These are phyloP conservation scores for Cerrena zonata DNA, from an alignment of 1,284 basidiomycete genomes.

Conservation along the genomic window DNA sequence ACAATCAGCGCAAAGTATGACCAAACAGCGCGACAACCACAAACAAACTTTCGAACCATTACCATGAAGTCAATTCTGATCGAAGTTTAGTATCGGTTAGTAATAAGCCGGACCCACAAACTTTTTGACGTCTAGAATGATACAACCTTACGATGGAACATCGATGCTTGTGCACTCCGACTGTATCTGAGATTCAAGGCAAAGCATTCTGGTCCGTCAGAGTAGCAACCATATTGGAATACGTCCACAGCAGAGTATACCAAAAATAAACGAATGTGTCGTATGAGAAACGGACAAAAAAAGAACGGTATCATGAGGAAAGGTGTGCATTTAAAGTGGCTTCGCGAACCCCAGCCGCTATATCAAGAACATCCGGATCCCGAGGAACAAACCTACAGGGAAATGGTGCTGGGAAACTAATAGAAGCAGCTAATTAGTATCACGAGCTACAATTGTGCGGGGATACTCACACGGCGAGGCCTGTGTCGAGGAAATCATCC, in stretches of 20 bases:
- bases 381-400: conserved; percentile 1
- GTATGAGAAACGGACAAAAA: too few species aligned
- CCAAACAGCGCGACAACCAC: neutral
- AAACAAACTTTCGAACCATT: neutral
- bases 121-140: neutral
- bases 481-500: conserved; percentile 1
- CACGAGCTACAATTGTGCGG: neutral
- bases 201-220: too few species aligned
- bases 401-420: conserved; percentile 2
- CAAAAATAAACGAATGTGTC: too few species aligned
- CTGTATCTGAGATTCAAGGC: too few species aligned
- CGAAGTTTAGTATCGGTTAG: neutral
- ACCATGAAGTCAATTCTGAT: neutral
- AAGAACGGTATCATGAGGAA: neutral
- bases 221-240: too few species aligned
- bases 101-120: neutral
- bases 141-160: neutral
- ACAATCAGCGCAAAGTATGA: neutral
- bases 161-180: too few species aligned
- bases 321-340: neutral
- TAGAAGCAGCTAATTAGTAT: neutral
- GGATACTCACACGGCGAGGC: conserved; percentile 3
- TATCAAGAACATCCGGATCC: neutral
- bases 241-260: too few species aligned
- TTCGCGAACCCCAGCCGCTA: neutral